phyloP scores from a whole-genome alignment of 192 early-diverging fungal species.

The Backusella psychrophila region DNA sequence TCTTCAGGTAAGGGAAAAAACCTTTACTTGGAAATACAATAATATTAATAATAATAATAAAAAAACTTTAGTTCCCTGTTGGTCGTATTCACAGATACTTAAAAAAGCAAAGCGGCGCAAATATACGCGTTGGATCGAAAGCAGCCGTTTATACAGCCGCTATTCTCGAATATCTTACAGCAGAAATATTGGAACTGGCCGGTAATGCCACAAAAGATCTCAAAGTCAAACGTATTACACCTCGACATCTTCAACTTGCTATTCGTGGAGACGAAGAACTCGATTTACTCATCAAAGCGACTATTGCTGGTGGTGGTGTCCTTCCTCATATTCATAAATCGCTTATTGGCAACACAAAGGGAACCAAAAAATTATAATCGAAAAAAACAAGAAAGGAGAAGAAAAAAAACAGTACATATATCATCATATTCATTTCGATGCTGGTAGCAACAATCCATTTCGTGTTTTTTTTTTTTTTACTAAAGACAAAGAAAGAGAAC shows the following conservation, averaged over 20 bases:
- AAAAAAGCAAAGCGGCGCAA: slow-evolving; percentile 76
- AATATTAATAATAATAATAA: no score
- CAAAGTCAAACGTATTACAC: slow-evolving; percentile 89
- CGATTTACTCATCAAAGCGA: slow-evolving; percentile 84
- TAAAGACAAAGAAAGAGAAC: not conserved
- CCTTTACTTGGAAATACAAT: not conserved
- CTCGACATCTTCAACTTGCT: slow-evolving; percentile 86
- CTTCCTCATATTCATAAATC: slow-evolving; percentile 69
- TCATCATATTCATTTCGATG: not conserved
- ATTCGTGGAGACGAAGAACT: slow-evolving; percentile 93
- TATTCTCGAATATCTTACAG: slow-evolving; percentile 90
- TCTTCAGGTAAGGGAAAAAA: slow-evolving; percentile 48
- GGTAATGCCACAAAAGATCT: slow-evolving; percentile 91
- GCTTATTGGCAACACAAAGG: slow-evolving; percentile 52
- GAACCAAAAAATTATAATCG: slow-evolving; percentile 39
- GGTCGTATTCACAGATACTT: slow-evolving; percentile 93
- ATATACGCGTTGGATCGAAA: slow-evolving; percentile 85
- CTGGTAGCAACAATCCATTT: not conserved
- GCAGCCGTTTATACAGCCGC: slow-evolving; percentile 92
- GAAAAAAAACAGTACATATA: not conserved
- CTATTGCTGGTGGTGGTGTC: slow-evolving; percentile 88
- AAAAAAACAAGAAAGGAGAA: not conserved
- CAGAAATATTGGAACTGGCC: slow-evolving; percentile 90
- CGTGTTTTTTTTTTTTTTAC: not conserved
- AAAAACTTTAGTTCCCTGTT: slow-evolving; percentile 75